Conservation (phyloP, 805 yeast species). For the Gaillardinia entomophila region DNA sequence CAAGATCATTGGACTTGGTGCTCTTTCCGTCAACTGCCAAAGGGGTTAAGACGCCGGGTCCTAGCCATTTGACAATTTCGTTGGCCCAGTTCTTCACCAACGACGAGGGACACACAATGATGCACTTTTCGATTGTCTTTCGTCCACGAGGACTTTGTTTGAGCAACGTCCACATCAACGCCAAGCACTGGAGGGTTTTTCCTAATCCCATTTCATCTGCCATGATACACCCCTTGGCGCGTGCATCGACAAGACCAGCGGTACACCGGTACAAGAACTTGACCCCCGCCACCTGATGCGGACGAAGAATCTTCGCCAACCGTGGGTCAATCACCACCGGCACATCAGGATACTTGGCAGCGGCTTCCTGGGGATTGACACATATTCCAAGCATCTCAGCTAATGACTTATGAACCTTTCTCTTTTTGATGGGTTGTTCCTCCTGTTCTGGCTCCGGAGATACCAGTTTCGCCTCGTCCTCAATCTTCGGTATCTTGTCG, state of each 20-base stretch:
- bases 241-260: constrained; percentile 73
- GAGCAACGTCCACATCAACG: constrained; percentile 88
- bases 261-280: constrained; percentile 86
- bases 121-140: constrained; percentile 79
- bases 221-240: constrained; percentile 95
- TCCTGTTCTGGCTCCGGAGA: constrained; percentile 15
- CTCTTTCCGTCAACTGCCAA: constrained; percentile 89
- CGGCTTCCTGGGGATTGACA: constrained; percentile 42
- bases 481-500: constrained; percentile 46
- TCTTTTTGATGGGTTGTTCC: constrained; percentile 22
- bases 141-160: constrained; percentile 83
- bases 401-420: constrained; percentile 56
- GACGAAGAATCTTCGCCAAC: constrained; percentile 77
- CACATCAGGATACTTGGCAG: constrained; percentile 66
- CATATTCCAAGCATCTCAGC: constrained; percentile 77
- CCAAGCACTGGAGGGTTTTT: constrained; percentile 82
- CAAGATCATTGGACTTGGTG: constrained; percentile 64
- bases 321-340: constrained; percentile 95
- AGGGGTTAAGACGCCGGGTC: constrained; percentile 83
- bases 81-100: constrained; percentile 96
- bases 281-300: constrained; percentile 96
- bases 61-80: constrained; percentile 91
- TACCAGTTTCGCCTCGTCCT: constrained; percentile 18
- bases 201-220: constrained; percentile 98
- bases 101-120: constrained; percentile 93